phyloP scores from a whole-genome alignment of 805 yeast genomes.

The Myxozyma kluyveri region DNA sequence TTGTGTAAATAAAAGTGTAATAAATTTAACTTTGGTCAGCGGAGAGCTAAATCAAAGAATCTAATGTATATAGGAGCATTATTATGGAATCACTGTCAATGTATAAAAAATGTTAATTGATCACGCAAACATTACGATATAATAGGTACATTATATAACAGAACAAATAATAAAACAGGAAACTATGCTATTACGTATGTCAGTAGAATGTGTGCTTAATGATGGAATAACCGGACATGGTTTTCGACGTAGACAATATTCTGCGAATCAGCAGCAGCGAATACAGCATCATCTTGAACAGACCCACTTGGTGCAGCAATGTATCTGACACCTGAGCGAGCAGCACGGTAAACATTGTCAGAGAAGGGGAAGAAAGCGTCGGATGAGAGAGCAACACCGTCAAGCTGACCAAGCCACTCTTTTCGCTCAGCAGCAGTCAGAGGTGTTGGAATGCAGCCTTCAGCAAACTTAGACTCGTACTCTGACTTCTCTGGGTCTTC shows the following conservation, averaged over 20 bases:
- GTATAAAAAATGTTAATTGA: too few relatives aligned
- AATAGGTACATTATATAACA: too few relatives aligned
- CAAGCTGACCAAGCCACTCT: slow-evolving; percentile 80
- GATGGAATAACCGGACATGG: slow-evolving; percentile 97
- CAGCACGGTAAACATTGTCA: slow-evolving; percentile 97
- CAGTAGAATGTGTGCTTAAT: slow-evolving; percentile 44
- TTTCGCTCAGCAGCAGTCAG: slow-evolving; percentile 76
- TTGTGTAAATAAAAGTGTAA: too few relatives aligned
- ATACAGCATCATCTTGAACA: slow-evolving; percentile 94
- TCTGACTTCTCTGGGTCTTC: slow-evolving; percentile 90
- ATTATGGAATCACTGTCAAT: too few relatives aligned
- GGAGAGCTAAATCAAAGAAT: too few relatives aligned
- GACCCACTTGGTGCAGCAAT: slow-evolving; percentile 98
- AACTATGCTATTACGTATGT: background rate
- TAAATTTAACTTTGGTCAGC: too few relatives aligned
- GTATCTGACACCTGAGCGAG: slow-evolving; percentile 90
- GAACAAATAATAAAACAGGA: too few relatives aligned
- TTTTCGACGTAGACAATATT: slow-evolving; percentile 92
- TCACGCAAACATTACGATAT: background rate
- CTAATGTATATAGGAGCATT: too few relatives aligned
- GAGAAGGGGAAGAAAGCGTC: slow-evolving; percentile 99
- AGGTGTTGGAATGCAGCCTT: slow-evolving; percentile 64
- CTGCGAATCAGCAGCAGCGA: slow-evolving; percentile 90
- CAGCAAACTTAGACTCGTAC: slow-evolving; percentile 84
- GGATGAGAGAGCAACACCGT: slow-evolving; percentile 85